Evolutionary conservation across 495 filamentous ascomycete genomes (phyloP).

Genomic region (Penicillium robsamsonii): DNA sequence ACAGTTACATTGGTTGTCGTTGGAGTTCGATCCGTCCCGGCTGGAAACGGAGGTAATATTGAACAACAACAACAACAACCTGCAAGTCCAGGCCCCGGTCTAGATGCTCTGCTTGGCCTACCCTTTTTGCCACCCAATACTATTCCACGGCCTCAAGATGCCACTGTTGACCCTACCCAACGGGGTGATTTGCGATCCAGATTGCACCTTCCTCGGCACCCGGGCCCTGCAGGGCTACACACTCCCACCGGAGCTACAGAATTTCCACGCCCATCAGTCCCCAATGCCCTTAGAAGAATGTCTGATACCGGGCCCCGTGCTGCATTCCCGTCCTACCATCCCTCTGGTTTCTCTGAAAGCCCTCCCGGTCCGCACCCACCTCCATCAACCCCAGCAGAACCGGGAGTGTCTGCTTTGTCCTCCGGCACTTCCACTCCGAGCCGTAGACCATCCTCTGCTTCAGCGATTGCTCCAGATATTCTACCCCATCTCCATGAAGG

Average conservation of each 20-base stretch:
- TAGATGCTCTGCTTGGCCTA: conserved; percentile 49
- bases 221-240: conserved; percentile 47
- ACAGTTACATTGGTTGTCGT: conserved; percentile 70
- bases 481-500: conserved; percentile 38
- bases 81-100: conserved; percentile 35
- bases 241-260: conserved; percentile 45
- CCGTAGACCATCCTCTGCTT: conserved; percentile 53
- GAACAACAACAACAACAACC: conserved; percentile 41
- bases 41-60: conserved; percentile 43
- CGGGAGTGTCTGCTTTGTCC: conserved; percentile 55
- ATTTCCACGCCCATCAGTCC: conserved; percentile 41
- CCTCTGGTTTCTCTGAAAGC: conserved; percentile 52
- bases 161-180: conserved; percentile 31
- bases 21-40: conserved; percentile 67
- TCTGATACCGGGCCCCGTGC: conserved; percentile 38
- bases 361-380: conserved; percentile 64
- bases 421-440: conserved; percentile 57
- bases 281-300: conserved; percentile 32
- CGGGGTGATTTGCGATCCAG: conserved; percentile 48
- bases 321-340: conserved; percentile 29
- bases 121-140: conserved; percentile 62
- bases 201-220: conserved; percentile 47
- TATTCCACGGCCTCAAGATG: conserved; percentile 40
- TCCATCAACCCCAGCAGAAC: conserved; percentile 67
- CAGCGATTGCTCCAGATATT: conserved; percentile 39